A percentile compares a stretch with the other conserved stretches of the same genome.
phyloP scores from a whole-genome alignment of 306 rosid species.

The Crataegus laevigata region DNA sequence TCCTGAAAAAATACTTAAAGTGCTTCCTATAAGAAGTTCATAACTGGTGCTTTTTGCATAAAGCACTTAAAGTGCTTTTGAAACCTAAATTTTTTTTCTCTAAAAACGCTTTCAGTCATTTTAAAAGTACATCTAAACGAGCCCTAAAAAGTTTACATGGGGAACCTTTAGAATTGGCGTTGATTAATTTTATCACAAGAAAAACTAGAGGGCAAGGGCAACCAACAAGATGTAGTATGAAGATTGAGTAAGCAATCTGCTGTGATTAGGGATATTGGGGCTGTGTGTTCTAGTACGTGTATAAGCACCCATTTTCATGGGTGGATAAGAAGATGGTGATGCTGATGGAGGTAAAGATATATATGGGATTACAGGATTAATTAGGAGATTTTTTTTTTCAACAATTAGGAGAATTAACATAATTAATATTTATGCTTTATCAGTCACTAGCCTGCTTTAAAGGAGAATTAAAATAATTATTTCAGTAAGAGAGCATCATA shows the following conservation, averaged over 20 bases:
- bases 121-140: too few species aligned
- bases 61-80: too few species aligned
- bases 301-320: neutral
- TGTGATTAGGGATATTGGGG: neutral
- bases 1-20: too few species aligned
- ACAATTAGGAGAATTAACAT: too few species aligned
- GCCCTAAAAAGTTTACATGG: neutral
- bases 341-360: neutral
- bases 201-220: neutral
- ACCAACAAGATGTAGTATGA: neutral
- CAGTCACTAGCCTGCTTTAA: neutral
- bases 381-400: too few species aligned
- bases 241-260: neutral
- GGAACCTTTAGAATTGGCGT: neutral
- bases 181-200: neutral
- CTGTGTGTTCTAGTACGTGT: neutral
- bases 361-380: neutral
- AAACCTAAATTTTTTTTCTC: too few species aligned
- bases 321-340: slow-evolving; percentile 1
- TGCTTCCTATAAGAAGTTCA: too few species aligned
- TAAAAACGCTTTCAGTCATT: too few species aligned
- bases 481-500: neutral
- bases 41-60: too few species aligned
- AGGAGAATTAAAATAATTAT: too few species aligned
- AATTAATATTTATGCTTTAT: neutral